Evolutionary conservation across 2,329 filamentous ascomycete species (phyloP).

Genomic region (Diaporthe australafricana): DNA sequence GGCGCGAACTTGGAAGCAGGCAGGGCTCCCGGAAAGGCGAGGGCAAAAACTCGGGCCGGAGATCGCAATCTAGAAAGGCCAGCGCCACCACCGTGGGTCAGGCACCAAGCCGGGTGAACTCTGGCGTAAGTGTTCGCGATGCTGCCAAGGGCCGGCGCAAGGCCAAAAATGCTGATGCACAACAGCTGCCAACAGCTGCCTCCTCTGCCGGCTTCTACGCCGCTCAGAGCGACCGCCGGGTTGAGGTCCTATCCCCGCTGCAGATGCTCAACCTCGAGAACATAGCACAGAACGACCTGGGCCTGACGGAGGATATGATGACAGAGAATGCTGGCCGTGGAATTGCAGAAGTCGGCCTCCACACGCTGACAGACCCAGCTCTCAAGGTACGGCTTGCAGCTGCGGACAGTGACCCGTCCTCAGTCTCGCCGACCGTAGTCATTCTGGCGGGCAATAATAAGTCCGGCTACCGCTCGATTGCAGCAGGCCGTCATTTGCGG

Average conservation of each 20-base stretch:
- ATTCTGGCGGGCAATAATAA: constrained; percentile 97
- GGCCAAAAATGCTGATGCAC: constrained; percentile 49
- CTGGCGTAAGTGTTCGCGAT: constrained; percentile 50
- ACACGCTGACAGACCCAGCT: constrained; percentile 72
- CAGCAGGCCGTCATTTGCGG: constrained; percentile 86
- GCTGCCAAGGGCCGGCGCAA: constrained; percentile 43
- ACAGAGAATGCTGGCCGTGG: constrained; percentile 91
- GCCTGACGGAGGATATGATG: constrained; percentile 89
- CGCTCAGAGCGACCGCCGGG: constrained; percentile 64
- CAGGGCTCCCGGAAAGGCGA: constrained; percentile 63
- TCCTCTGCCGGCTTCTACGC: constrained; percentile 61
- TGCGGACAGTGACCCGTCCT: constrained; percentile 43
- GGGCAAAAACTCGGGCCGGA: constrained; percentile 60
- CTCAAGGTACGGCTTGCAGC: constrained; percentile 65
- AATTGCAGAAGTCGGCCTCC: constrained; percentile 85
- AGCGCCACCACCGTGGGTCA: constrained; percentile 56
- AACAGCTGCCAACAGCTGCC: constrained; percentile 48
- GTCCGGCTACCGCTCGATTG: constrained; percentile 84
- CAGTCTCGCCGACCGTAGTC: constrained; percentile 61
- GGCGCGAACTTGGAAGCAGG: constrained; percentile 62
- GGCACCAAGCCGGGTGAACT: constrained; percentile 61
- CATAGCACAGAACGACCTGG: constrained; percentile 87
- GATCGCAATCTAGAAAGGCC: constrained; percentile 69
- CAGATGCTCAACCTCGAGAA: constrained; percentile 95
- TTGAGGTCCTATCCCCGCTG: constrained; percentile 75